Evolutionary conservation across 2,329 filamentous ascomycete species (phyloP).

Genomic region (Diaporthe ampelina): DNA sequence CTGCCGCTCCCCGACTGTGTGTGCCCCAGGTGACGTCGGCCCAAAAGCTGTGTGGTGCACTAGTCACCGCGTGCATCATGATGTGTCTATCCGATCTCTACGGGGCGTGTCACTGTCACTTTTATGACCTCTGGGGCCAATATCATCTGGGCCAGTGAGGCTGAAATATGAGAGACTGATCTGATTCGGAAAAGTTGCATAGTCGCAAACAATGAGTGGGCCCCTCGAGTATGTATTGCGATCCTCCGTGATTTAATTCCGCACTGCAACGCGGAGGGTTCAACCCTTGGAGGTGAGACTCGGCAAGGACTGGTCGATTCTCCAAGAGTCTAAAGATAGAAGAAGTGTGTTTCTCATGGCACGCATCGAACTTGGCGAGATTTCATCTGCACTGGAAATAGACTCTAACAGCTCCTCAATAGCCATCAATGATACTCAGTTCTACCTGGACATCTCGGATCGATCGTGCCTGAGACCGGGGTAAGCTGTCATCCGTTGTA

Average conservation of each 20-base stretch:
- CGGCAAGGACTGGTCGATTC: not conserved
- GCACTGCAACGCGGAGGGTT: not conserved
- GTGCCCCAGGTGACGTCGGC: constrained; percentile 17
- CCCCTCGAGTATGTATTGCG: not conserved
- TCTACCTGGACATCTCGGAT: not conserved
- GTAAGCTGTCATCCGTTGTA: constrained; percentile 27
- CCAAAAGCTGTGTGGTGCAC: not conserved
- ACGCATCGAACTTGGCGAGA: constrained; percentile 15
- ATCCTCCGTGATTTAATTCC: not conserved
- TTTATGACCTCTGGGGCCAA: not conserved
- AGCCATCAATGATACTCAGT: not conserved
- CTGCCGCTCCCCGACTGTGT: constrained; percentile 17
- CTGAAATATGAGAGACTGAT: not conserved
- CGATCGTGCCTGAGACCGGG: not conserved
- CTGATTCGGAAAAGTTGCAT: not conserved
- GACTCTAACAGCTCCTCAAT: constrained; percentile 14
- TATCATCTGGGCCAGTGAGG: not conserved
- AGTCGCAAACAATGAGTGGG: not conserved
- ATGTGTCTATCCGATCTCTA: constrained; percentile 25
- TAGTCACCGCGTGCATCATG: constrained; percentile 1
- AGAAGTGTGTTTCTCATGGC: not conserved
- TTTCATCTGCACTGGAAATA: constrained; percentile 22
- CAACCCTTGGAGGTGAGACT: not conserved
- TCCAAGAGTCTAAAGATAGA: constrained; percentile 16
- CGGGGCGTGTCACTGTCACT: not conserved